phyloP scores from a whole-genome alignment of 164 flowering plant genomes.

The Buxus sempervirens region DNA sequence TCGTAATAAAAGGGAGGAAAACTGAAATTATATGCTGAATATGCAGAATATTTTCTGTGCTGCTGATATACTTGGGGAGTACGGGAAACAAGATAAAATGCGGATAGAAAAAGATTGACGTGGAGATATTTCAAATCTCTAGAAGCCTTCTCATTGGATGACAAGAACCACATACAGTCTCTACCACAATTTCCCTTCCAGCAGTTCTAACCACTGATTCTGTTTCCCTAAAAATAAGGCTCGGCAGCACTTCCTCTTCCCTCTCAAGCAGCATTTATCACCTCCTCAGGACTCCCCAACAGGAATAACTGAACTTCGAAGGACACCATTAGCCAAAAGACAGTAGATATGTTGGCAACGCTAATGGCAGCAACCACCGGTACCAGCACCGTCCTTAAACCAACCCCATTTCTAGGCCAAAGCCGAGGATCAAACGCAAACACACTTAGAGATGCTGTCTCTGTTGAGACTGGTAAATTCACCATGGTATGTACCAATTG shows the following conservation, averaged over 20 bases:
- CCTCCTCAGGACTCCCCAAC: not conserved
- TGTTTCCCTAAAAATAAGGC: conserved; percentile 6
- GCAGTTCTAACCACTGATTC: conserved; percentile 31
- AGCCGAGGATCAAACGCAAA: conserved; percentile 39
- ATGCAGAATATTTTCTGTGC: too few species aligned
- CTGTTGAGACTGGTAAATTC: conserved; percentile 59
- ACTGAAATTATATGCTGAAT: too few species aligned
- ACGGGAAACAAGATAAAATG: not conserved
- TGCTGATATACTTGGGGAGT: not conserved
- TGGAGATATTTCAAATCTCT: conserved; percentile 1
- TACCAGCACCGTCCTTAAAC: conserved; percentile 50
- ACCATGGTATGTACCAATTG: conserved; percentile 50
- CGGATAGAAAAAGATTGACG: not conserved
- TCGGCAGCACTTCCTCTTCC: conserved; percentile 6
- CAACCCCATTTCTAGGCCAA: conserved; percentile 79
- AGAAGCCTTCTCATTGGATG: conserved; percentile 43
- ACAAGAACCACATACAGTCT: conserved; percentile 11
- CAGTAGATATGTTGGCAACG: conserved; percentile 32
- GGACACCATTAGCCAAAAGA: not conserved
- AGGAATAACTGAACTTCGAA: not conserved
- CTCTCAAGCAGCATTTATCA: not conserved
- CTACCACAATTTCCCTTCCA: conserved; percentile 22
- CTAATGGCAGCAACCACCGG: conserved; percentile 58
- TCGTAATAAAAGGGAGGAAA: too few species aligned
- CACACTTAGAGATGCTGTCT: conserved; percentile 64